phyloP scores from a whole-genome alignment of 495 filamentous ascomycete genomes.

The Physcia stellaris region DNA sequence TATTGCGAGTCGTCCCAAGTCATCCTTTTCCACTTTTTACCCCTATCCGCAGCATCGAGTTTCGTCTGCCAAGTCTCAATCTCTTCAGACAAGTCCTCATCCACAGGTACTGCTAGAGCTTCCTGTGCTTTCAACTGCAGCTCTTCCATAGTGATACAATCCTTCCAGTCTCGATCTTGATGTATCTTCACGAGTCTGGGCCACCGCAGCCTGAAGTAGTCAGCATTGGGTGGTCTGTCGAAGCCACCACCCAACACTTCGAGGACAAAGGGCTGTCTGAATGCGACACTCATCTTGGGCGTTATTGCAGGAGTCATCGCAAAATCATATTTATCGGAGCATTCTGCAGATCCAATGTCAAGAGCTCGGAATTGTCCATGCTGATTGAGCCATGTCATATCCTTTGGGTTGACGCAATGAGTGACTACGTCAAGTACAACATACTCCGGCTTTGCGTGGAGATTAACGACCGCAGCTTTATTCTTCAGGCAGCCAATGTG shows the following conservation, averaged over 20 bases:
- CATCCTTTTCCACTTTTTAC: background rate
- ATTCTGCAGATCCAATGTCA: constrained; percentile 11
- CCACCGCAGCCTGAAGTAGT: constrained; percentile 49
- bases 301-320: background rate
- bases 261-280: constrained; percentile 48
- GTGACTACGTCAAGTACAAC: constrained; percentile 47
- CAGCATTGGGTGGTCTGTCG: constrained; percentile 42
- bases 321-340: constrained; percentile 3
- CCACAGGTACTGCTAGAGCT: constrained; percentile 24
- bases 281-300: constrained; percentile 30
- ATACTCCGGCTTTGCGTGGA: constrained; percentile 42
- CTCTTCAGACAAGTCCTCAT: constrained; percentile 32
- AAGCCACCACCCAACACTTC: constrained; percentile 53
- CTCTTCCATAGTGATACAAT: constrained; percentile 40
- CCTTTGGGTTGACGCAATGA: constrained; percentile 34
- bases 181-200: constrained; percentile 50
- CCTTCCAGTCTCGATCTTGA: constrained; percentile 40
- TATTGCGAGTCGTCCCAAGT: constrained; percentile 8
- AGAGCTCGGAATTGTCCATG: constrained; percentile 28
- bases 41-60: constrained; percentile 32
- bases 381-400: constrained; percentile 38
- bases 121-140: constrained; percentile 39
- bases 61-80: constrained; percentile 39
- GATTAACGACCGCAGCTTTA: constrained; percentile 43
- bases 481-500: constrained; percentile 67